Evolutionary conservation across 1,139 yeast genomes (phyloP).

Genomic region (Ogataea hybrid): DNA sequence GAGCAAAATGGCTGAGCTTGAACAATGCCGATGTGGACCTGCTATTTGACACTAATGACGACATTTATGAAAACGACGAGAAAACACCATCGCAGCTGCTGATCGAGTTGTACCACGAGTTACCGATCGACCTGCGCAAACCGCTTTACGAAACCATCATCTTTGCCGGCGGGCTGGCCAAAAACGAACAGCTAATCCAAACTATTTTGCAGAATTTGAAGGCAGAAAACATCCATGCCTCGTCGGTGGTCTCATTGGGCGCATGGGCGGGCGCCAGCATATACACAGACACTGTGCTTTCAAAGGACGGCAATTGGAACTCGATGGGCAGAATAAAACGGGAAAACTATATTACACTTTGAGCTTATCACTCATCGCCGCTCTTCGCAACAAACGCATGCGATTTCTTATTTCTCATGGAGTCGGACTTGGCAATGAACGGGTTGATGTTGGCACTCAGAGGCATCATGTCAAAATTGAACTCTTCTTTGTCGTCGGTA

Average conservation of each 20-base stretch:
- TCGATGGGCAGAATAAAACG: conserved; percentile 28
- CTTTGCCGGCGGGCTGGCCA: conserved; percentile 44
- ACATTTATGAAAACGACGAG: conserved; percentile 28
- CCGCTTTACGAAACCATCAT: conserved; percentile 39
- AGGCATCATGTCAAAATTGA: conserved; percentile 29
- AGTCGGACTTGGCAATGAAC: conserved; percentile 13
- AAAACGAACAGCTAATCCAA: conserved; percentile 43
- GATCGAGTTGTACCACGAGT: conserved; percentile 22
- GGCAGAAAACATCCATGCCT: conserved; percentile 6
- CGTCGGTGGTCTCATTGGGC: conserved; percentile 41
- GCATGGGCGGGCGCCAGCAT: conserved; percentile 65
- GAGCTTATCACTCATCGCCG: neutral
- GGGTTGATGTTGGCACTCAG: conserved; percentile 15
- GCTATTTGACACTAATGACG: conserved; percentile 12
- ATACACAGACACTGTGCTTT: conserved; percentile 37
- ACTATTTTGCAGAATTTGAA: conserved; percentile 35
- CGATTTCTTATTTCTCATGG: conserved; percentile 13
- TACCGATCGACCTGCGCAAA: conserved; percentile 43
- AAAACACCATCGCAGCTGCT: conserved; percentile 28
- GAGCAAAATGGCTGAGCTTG: conserved; percentile 35
- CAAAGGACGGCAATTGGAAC: conserved; percentile 19
- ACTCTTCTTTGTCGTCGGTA: conserved; percentile 15
- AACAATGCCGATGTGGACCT: conserved; percentile 12
- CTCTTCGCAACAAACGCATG: conserved; percentile 16
- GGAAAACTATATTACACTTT: conserved; percentile 27